Percentiles rank a stretch among this genome's conserved stretches.
Evolutionary conservation across 805 yeast genomes (phyloP).

Genomic region (Danielia reshetovae): DNA sequence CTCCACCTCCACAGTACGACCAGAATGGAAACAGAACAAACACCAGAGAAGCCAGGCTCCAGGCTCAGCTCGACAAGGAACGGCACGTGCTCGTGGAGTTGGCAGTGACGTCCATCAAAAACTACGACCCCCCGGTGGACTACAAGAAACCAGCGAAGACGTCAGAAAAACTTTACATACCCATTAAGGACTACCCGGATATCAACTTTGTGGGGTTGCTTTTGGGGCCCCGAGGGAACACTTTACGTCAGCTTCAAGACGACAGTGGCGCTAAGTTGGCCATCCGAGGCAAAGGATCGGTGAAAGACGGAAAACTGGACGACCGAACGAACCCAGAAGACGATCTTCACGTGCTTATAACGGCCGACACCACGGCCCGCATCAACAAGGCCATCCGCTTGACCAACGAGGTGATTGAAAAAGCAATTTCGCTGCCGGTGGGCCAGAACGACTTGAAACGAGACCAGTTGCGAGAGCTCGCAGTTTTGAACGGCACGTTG

Average conservation of each 20-base stretch:
- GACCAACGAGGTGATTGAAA: constrained; percentile 71
- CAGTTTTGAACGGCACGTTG: constrained; percentile 89
- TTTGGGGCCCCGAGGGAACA: constrained; percentile 94
- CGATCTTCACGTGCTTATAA: constrained; percentile 82
- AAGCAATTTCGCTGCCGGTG: constrained; percentile 84
- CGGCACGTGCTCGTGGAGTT: constrained; percentile 73
- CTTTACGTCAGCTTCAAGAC: constrained; percentile 73
- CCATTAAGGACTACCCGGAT: constrained; percentile 82
- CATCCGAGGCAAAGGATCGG: constrained; percentile 93
- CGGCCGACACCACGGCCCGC: constrained; percentile 76
- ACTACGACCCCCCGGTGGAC: constrained; percentile 75
- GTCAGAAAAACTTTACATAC: constrained; percentile 78
- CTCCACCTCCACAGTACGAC: constrained; percentile 94
- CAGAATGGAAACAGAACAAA: constrained; percentile 76
- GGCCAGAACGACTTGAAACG: constrained; percentile 91
- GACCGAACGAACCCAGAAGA: constrained; percentile 40
- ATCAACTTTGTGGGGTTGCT: constrained; percentile 89
- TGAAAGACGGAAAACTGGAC: constrained; percentile 74
- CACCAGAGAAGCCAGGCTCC: constrained; percentile 66
- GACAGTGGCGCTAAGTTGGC: constrained; percentile 88
- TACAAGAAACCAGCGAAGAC: constrained; percentile 68
- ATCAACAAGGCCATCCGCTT: constrained; percentile 70
- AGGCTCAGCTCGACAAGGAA: constrained; percentile 60
- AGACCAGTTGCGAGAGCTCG: constrained; percentile 86
- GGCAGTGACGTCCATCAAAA: constrained; percentile 69